Conservation (phyloP, 768 basidiomycete species). For the Hysterangium stoloniferum region DNA sequence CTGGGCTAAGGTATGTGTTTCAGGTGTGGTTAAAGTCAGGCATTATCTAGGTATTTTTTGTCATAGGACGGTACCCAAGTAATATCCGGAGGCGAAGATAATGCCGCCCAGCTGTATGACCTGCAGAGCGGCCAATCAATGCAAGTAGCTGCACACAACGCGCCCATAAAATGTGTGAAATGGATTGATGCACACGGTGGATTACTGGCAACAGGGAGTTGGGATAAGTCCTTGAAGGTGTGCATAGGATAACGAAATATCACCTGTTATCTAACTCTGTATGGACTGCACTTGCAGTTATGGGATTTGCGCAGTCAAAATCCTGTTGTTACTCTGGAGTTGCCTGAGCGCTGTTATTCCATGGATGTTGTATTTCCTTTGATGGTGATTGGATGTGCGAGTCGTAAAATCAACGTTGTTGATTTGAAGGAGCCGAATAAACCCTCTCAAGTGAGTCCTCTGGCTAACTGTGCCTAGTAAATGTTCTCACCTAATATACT, state of each 20-base stretch:
- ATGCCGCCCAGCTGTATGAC: slow-evolving; percentile 91
- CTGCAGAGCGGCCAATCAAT: slow-evolving; percentile 70
- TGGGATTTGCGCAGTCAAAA: slow-evolving; percentile 79
- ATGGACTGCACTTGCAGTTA: slow-evolving; percentile 45
- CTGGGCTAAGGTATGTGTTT: slow-evolving; percentile 74
- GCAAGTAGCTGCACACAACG: slow-evolving; percentile 89
- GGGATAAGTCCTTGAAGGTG: slow-evolving; percentile 97
- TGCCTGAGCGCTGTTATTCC: slow-evolving; percentile 89
- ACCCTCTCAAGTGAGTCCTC: slow-evolving; percentile 10
- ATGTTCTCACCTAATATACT: neutral
- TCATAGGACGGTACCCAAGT: slow-evolving; percentile 80
- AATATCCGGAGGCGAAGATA: slow-evolving; percentile 91
- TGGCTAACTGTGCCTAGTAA: neutral
- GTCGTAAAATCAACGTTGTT: slow-evolving; percentile 85
- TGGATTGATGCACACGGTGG: slow-evolving; percentile 74
- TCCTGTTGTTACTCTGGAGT: slow-evolving; percentile 68
- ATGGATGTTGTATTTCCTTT: slow-evolving; percentile 76
- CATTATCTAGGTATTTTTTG: neutral
- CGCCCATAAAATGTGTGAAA: slow-evolving; percentile 72
- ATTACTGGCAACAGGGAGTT: slow-evolving; percentile 86
- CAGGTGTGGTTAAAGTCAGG: slow-evolving; percentile 7
- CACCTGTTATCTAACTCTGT: neutral
- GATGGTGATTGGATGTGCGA: slow-evolving; percentile 90
- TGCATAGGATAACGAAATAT: slow-evolving; percentile 12
- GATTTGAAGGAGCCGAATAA: slow-evolving; percentile 67